Evolutionary conservation across 306 rosid species (phyloP), one percentile per base, ranked within the genome.

Genomic region (Cicer pinnatifidum): DNA sequence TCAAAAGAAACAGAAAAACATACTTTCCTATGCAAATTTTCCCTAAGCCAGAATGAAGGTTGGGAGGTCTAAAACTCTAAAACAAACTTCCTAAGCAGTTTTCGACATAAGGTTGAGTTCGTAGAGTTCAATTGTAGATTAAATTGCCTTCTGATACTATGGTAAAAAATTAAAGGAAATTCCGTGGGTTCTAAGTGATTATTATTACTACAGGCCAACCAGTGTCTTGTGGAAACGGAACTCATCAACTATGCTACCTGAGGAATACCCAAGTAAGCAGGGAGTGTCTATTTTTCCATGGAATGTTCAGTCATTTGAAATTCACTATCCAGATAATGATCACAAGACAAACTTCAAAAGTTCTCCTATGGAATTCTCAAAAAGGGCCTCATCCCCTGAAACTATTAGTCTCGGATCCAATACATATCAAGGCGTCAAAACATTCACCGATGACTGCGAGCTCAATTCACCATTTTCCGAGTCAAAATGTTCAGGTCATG

Each of bases 361-460:
- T 72, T 85, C 86, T 66, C 41, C 84, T 52, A 73, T 13, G 96
- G 87, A 50, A 50, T 89, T 86, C 81, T 83, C 90, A 40, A 81
- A 79, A 68, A 86, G 83, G 17, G 84, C 84, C 45, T 82, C 96
- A 33, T 94, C 97, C 12, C 97, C 96, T 3, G 96, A 89, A 82
- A 89, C 86, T 52, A 72, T 81, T 51, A 81, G 87, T 72, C 75
- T 84, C 1, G 88, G 84, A 62, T 90, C 88, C 6, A 76, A 64
- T 80, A 89, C 98, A 2, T 71, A 84, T 79, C 90, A 67, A 59
- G 88, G 89, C 15, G 54, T 85, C 84, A 83, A 83, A 67, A 65
- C 78, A 47, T 84, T 85, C n/a, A 67, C 67, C 39, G 91, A 89
- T 75, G 96, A 91, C 28, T 78, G 83, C 57, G 97, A 88, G 33